Base-by-base conservation (phyloP, 148 eudicot species). In the Suaeda aralocaspica region DNA sequence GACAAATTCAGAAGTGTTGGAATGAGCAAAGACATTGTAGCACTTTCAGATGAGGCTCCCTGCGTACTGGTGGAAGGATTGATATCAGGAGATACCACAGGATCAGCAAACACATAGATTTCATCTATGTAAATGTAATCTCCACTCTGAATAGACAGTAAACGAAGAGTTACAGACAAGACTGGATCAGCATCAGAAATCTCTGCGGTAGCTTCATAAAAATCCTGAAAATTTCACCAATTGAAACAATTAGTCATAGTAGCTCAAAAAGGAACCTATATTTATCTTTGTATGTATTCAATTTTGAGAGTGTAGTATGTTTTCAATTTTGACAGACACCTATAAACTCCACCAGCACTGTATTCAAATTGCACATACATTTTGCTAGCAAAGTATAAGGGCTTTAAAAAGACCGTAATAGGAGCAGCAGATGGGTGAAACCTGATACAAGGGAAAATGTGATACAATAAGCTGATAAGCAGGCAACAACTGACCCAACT, bases 181-280 rank as follows among this genome's bases (percentile, higher is more conserved):
- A 91, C 87, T 19, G 92, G 90, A 65, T 91, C 92, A 71, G 80
- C 85, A 91, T 94, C 97, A 59, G 87, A 84, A 70, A 94, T 84
- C 81, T 91, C 93, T 66, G 97, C 99, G 67, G 99, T 89, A 70
- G 99, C 97, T 83, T 94, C 99, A 42, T 81, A 94, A 30, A 72
- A 69, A 67, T 89, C 95, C 98, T 93, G 92, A 60, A 73, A 59
- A 70, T 29, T 65, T 63, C 10, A 63, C 14, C 59, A 39, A 36
- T 36, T 19, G 48, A 9, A 39, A 19, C n/a, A 34, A 34, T 61
- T 21, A 61, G 65, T 61, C 6, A 0, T 26, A 9, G 30, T 22
- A 55, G 30, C 5, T 19, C 25, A 59, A 22, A 50, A 22, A 6
- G 53, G 26, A 28, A 22, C 14, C 22, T 19, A 28, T 21, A 46